Evolutionary conservation across 2,329 filamentous ascomycete genomes (phyloP), one percentile per base, ranked within the genome.

Genomic region (Berkeleyomyces rouxiae): DNA sequence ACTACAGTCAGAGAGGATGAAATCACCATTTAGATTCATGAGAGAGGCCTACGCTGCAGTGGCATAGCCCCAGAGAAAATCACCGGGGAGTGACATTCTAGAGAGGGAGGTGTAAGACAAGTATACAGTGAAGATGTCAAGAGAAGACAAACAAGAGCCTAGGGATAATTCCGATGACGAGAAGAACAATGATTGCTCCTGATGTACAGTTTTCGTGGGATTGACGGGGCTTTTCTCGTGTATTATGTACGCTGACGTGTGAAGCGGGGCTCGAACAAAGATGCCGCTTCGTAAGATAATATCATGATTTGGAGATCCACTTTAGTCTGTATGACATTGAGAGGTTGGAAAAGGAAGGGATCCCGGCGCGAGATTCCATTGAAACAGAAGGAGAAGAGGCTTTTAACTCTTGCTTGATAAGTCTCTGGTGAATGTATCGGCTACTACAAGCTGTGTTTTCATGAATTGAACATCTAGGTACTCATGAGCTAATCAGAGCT

Each of bases 11-110:
- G 16, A 46, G 7, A 36, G 1, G 23, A n/a, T 46, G 43, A 46
- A n/a, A 51, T 55, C 37, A 36, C 13, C n/a, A 36, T 3, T 10
- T 4, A 16, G 33, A 11, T 16, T n/a, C 44, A 59, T 11, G 37
- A 55, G 44, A 36, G 3, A 16, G 42, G 77, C 79, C 71, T 74
- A 87, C 84, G 83, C 79, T 66, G 87, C 87, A 46, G 87, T 91
- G 69, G 87, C 87, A 73, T 89, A 90, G 61, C 87, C 87, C 87
- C 86, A 90, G 65, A 83, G 74, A 72, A 91, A 90, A 72, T 88
- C 85, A 63, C 79, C 78, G 46, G 84, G 84, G 63, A 89, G 77
- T 70, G 78, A 77, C 78, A 82, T 82, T n/a, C 36, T 44, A 39
- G 46, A 37, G 37, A 59, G 37, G 55, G 53, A 33, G 16, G 46